Percentiles rank a stretch among this genome's conserved stretches.
These are phyloP conservation scores for Penicillium ucsense DNA, from an alignment of 495 filamentous ascomycete species.

Conservation along the genomic window DNA sequence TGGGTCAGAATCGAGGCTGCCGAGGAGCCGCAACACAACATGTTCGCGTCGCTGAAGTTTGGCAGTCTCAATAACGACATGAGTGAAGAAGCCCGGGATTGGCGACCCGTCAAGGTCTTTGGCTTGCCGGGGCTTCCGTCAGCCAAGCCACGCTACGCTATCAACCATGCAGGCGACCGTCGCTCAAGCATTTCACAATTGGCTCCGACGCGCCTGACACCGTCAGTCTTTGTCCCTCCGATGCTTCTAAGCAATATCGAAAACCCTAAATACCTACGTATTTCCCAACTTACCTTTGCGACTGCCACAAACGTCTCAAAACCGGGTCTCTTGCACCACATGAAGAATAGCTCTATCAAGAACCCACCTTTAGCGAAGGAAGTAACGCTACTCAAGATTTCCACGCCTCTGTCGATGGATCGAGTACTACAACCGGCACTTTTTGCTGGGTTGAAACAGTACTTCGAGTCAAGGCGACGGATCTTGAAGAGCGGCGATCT, in stretches of 20 bases:
- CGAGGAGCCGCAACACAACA: slow-evolving; percentile 50
- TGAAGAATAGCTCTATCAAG: slow-evolving; percentile 42
- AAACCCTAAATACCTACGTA: slow-evolving; percentile 59
- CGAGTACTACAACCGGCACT: slow-evolving; percentile 71
- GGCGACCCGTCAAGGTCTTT: slow-evolving; percentile 78
- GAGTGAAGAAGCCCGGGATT: slow-evolving; percentile 40
- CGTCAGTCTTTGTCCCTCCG: slow-evolving; percentile 71
- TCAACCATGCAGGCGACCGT: slow-evolving; percentile 36
- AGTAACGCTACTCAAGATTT: slow-evolving; percentile 80
- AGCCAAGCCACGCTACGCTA: slow-evolving; percentile 41
- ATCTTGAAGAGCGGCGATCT: slow-evolving; percentile 79
- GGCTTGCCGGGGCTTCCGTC: slow-evolving; percentile 64
- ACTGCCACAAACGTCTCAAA: slow-evolving; percentile 23
- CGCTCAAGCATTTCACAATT: slow-evolving; percentile 46
- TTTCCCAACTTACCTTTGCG: slow-evolving; percentile 52
- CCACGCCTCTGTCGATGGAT: slow-evolving; percentile 80
- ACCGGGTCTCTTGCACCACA: slow-evolving; percentile 26
- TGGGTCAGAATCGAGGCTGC: slow-evolving; percentile 83
- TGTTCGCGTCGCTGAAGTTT: slow-evolving; percentile 42
- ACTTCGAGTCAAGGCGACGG: slow-evolving; percentile 71
- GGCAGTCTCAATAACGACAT: slow-evolving; percentile 39
- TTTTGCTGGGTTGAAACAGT: slow-evolving; percentile 71
- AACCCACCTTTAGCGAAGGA: slow-evolving; percentile 81
- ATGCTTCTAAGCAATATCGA: slow-evolving; percentile 78
- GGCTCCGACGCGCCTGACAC: slow-evolving; percentile 28